Evolutionary conservation across 177 flowering plant species (phyloP), one percentile per base, ranked within the genome.

Genomic region (Vitis hybrid): DNA sequence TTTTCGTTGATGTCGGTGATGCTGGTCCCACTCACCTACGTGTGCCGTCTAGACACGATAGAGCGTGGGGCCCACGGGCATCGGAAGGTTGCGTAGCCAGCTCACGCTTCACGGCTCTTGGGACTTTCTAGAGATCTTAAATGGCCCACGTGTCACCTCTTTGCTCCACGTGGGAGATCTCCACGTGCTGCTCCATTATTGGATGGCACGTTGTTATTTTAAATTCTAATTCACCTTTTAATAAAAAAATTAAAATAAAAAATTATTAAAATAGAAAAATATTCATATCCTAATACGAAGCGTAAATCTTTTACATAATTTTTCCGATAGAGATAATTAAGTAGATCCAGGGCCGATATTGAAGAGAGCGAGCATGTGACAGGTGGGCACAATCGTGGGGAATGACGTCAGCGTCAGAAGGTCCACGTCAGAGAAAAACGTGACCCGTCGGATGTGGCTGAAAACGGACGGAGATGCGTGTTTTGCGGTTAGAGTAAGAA

Each of bases 61-160:
- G 18, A 1, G 9, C 4, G 70, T 55, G 69, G 72, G 66, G 6
- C n/a, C n/a, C n/a, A n/a, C n/a, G n/a, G 1, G 67, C 52, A 52
- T 56, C 51, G 50, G 15, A 0, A 61, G 79, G 73, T 68, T 67
- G 74, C 80, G 74, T 70, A 52, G 78, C 75, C 78, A 67, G 75
- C 78, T 74, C 69, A 74, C 56, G 4, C 7, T 14, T 50, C 65
- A 64, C 57, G 59, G 19, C 60, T 65, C 18, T 60, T n/a, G 3
- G 11, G 51, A 55, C 70, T 57, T 72, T 64, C 54, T 46, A 18
- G 56, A 72, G 67, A 68, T 52, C 50, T 65, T 17, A 55, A 65
- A 17, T 54, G 64, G 67, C 67, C 72, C 75, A 64, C 75, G 65
- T 64, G 64, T 67, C 68, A 27, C 5, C 21, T 54, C 5, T 18